Conservation (phyloP, 306 rosid genomes). For the Inga oerstediana region DNA sequence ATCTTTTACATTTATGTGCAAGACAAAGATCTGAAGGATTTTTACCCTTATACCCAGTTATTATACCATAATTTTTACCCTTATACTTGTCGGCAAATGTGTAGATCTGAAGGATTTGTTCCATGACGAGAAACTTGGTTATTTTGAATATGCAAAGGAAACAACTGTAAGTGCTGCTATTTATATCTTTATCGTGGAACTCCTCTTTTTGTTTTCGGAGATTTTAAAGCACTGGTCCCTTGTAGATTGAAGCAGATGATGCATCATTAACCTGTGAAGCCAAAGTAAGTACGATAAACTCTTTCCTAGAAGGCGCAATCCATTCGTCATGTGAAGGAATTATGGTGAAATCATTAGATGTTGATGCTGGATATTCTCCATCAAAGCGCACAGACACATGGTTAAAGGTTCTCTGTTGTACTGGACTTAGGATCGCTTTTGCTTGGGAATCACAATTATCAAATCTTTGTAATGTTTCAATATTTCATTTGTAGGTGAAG, state of each 20-base stretch:
- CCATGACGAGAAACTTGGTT: constrained; percentile 64
- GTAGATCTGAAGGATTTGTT: constrained; percentile 79
- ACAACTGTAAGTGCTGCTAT: constrained; percentile 60
- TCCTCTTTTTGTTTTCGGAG: constrained; percentile 3
- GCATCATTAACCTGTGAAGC: constrained; percentile 66
- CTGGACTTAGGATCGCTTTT: constrained; percentile 9
- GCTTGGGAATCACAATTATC: not conserved
- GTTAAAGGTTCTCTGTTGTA: constrained; percentile 67
- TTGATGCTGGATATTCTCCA: constrained; percentile 86
- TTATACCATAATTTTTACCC: constrained; percentile 11
- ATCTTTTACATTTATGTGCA: constrained; percentile 28
- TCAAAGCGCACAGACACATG: constrained; percentile 86
- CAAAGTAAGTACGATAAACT: constrained; percentile 55
- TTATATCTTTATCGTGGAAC: constrained; percentile 11
- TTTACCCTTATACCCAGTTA: not conserved
- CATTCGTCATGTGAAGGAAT: constrained; percentile 88
- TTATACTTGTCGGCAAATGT: constrained; percentile 26
- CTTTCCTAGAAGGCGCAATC: constrained; percentile 73
- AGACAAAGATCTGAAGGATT: not conserved
- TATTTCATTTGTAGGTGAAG: constrained; percentile 70
- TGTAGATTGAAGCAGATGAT: constrained; percentile 82
- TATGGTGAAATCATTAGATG: constrained; percentile 85
- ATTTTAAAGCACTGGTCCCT: constrained; percentile 18
- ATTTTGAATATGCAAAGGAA: constrained; percentile 84
- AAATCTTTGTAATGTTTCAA: constrained; percentile 16